Percentiles rank a stretch among this genome's conserved stretches.
Conservation (phyloP, 1,284 basidiomycete genomes). For the Cryptococcus sp. region DNA sequence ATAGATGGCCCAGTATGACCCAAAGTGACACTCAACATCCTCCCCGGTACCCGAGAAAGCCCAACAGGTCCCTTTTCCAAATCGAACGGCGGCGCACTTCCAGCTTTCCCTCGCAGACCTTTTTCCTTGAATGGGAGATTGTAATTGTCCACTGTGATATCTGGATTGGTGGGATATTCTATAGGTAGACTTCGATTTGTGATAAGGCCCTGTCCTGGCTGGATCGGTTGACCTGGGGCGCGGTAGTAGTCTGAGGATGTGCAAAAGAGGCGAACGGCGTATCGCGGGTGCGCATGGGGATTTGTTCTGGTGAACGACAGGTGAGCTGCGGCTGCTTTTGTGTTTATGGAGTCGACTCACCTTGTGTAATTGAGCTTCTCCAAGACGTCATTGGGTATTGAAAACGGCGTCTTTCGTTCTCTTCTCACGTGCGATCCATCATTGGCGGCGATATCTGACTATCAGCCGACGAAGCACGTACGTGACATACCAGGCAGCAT, state of each 20-base stretch:
- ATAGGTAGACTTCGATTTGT: slow-evolving; percentile 60
- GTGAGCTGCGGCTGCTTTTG: neutral
- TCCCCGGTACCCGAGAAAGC: slow-evolving; percentile 57
- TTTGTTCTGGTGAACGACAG: slow-evolving; percentile 20
- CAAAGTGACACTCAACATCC: slow-evolving; percentile 74
- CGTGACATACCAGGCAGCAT: slow-evolving; percentile 35
- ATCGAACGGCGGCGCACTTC: slow-evolving; percentile 88
- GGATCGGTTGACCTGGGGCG: slow-evolving; percentile 51
- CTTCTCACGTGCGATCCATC: slow-evolving; percentile 38
- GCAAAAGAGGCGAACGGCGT: slow-evolving; percentile 76
- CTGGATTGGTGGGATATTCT: slow-evolving; percentile 89
- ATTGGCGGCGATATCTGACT: slow-evolving; percentile 34
- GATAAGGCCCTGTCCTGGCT: slow-evolving; percentile 42
- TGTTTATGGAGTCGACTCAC: slow-evolving; percentile 19
- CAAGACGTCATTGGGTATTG: slow-evolving; percentile 36
- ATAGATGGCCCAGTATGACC: slow-evolving; percentile 73
- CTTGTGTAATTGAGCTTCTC: slow-evolving; percentile 39
- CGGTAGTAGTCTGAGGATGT: slow-evolving; percentile 82
- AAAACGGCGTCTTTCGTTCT: slow-evolving; percentile 34
- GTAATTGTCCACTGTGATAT: slow-evolving; percentile 78
- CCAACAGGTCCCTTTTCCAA: slow-evolving; percentile 61
- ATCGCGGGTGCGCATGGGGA: slow-evolving; percentile 31
- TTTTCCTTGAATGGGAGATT: slow-evolving; percentile 76
- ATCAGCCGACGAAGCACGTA: slow-evolving; percentile 2
- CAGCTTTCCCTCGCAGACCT: slow-evolving; percentile 94